Conservation (phyloP, 1,139 yeast genomes). For the Protomyces inouyei region DNA sequence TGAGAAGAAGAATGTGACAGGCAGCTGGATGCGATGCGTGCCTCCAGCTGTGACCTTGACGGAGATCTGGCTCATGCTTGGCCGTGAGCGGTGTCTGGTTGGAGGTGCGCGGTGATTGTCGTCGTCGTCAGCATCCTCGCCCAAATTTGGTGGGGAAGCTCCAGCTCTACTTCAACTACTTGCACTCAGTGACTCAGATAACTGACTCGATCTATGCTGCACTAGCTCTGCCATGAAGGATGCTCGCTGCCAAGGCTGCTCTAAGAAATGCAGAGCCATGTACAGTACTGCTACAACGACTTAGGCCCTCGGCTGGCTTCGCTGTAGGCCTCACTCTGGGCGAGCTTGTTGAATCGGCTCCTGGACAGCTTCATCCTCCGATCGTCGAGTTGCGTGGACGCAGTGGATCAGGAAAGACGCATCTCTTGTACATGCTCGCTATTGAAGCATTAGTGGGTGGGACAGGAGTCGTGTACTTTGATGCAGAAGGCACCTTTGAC, state of each 20-base stretch:
- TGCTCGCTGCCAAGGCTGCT: neutral
- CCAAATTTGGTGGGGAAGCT: too few relatives aligned
- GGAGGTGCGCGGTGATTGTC: too few relatives aligned
- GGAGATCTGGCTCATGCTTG: neutral
- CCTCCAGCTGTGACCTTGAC: neutral
- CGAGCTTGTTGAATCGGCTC: neutral
- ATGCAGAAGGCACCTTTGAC: conserved; percentile 26
- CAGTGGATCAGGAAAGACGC: conserved; percentile 29
- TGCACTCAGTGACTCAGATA: too few relatives aligned
- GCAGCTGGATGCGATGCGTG: neutral
- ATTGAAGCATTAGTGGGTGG: conserved; percentile 14
- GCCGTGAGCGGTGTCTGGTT: neutral
- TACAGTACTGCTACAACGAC: neutral
- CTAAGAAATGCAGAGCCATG: neutral
- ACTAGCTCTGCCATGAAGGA: neutral
- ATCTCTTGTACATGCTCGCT: conserved; percentile 25
- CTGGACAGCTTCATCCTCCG: neutral
- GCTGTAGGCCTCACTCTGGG: neutral
- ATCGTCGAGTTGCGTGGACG: conserved; percentile 22
- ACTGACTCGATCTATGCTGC: too few relatives aligned
- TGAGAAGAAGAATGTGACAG: neutral
- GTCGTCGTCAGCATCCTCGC: too few relatives aligned
- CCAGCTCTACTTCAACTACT: too few relatives aligned
- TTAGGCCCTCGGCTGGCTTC: neutral
- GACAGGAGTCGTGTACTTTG: conserved; percentile 22